These are phyloP conservation scores for Quercus alba DNA, from an alignment of 306 rosid genomes.

Conservation along the genomic window DNA sequence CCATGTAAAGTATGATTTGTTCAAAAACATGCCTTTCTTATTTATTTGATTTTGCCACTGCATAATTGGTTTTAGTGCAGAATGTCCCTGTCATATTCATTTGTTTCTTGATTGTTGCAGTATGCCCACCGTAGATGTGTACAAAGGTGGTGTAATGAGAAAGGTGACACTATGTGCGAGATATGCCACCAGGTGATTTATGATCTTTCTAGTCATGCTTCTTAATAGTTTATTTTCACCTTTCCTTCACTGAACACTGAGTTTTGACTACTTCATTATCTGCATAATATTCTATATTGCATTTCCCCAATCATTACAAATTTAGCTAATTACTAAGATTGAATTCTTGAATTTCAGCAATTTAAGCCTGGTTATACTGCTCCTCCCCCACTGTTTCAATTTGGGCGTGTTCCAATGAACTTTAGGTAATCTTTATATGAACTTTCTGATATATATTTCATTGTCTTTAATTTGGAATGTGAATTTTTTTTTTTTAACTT, in stretches of 20 bases:
- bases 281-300: neutral
- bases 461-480: neutral
- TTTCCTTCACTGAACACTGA: neutral
- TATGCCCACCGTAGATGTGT: conserved; percentile 91
- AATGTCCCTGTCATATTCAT: neutral
- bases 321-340: neutral
- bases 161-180: conserved; percentile 89
- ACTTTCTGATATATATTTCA: neutral
- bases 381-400: conserved; percentile 80
- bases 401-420: conserved; percentile 91
- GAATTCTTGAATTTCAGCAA: conserved; percentile 45
- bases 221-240: neutral
- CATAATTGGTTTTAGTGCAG: neutral
- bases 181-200: conserved; percentile 88
- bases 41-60: neutral
- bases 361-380: conserved; percentile 89
- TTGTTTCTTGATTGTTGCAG: conserved; percentile 47
- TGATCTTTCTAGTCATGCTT: neutral
- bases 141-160: conserved; percentile 96
- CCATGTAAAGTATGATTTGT: neutral
- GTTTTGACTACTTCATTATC: neutral
- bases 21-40: too few relatives aligned
- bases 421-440: conserved; percentile 59
- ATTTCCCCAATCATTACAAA: neutral
- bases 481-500: neutral